phyloP scores from a whole-genome alignment of 2,329 filamentous ascomycete species.

The Gaeumannomyces sp. region DNA sequence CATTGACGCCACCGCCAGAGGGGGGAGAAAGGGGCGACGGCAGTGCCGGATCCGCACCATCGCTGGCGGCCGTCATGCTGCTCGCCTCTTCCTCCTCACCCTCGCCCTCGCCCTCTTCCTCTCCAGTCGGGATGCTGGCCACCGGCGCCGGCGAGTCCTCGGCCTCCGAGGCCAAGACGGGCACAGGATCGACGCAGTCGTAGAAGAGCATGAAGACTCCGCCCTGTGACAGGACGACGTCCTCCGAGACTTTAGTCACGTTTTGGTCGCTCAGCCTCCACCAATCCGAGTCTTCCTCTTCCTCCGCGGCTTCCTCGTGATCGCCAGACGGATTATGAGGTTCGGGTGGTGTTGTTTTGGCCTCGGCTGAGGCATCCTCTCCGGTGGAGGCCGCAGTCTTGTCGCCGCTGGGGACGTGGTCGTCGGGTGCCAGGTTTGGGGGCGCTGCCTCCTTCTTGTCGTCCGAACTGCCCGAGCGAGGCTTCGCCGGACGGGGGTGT shows the following conservation, averaged over 20 bases:
- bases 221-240: slow-evolving; percentile 65
- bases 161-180: slow-evolving; percentile 28
- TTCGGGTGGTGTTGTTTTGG: not conserved
- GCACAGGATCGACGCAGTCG: slow-evolving; percentile 58
- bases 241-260: slow-evolving; percentile 67
- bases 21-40: not conserved
- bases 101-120: not conserved
- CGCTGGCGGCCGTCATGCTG: not conserved
- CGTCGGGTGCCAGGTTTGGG: slow-evolving; percentile 8
- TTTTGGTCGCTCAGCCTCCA: slow-evolving; percentile 89
- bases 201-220: slow-evolving; percentile 98
- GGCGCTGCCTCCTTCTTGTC: slow-evolving; percentile 14
- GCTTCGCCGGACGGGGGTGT: slow-evolving; percentile 36
- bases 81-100: not conserved
- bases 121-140: not conserved
- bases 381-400: not conserved
- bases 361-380: slow-evolving; percentile 9
- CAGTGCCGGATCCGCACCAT: no score
- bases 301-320: slow-evolving; percentile 17
- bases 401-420: not conserved
- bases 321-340: slow-evolving; percentile 8
- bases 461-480: not conserved
- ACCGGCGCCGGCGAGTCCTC: not conserved
- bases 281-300: slow-evolving; percentile 53
- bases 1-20: no score